Evolutionary conservation across 495 filamentous ascomycete genomes (phyloP), one percentile per base, ranked within the genome.

Genomic region (Penicillium egyptiacum): DNA sequence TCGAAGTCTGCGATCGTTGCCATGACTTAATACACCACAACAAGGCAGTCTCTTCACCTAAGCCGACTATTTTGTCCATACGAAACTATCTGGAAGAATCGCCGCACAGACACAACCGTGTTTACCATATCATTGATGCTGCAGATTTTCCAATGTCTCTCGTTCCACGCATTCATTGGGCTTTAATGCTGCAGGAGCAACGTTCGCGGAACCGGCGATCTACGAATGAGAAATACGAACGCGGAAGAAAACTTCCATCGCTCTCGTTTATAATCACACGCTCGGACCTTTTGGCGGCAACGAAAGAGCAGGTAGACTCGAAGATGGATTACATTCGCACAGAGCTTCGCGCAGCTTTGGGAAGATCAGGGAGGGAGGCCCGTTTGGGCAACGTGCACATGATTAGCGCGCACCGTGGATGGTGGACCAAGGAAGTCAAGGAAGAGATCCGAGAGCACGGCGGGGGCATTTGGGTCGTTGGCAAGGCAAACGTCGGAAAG

Each of bases 401-500:
- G 70, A 88, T 97, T 14, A 95, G 90, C 67, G 83, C 92, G 11
- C 88, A 89, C 56, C 76, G 88, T 54, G 80, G 81, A 19, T 96
- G 92, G 92, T 95, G 92, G 92, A 96, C 88, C 0, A 88, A 82
- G 61, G 75, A 87, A 39, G 73, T 96, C 58, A 96, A 91, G 69
- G 88, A 96, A 63, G 84, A 91, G 26, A 90, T 96, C 45, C 88
- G 80, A 72, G 74, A 84, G 33, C 83, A 90, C 39, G 90, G 87
- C 9, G 92, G 93, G 3, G 95, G 87, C 5, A 82, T 89, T n/a
- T 99, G 94, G 94, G 86, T 99, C 78, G 90, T 98, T 23, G 94
- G 95, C n/a, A 96, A 92, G 63, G 90, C 88, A 50, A 99, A 99
- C 66, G 94, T 98, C 25, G 94, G 94, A 14, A 99, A 99, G 71